These are phyloP conservation scores for Marasmius fiardii DNA, from an alignment of 1,284 basidiomycete species.

Conservation along the genomic window DNA sequence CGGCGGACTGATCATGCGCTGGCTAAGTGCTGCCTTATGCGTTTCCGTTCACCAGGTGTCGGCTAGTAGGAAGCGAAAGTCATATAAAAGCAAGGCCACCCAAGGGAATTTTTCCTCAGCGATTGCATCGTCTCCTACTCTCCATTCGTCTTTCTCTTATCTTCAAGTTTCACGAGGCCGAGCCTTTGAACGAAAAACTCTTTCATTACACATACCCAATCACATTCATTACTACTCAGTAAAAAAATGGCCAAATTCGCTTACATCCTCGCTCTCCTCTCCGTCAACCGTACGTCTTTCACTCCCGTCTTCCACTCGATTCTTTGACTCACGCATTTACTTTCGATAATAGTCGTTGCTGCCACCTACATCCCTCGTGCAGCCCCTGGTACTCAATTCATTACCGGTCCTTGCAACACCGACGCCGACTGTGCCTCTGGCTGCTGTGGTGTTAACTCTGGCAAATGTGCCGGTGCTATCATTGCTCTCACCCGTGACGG, in stretches of 20 bases:
- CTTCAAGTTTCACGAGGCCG: neutral
- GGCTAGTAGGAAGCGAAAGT: too few relatives aligned
- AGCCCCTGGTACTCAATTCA: neutral
- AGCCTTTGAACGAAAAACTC: neutral
- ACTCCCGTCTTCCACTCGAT: too few relatives aligned
- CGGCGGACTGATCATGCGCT: too few relatives aligned
- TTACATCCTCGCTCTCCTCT: neutral
- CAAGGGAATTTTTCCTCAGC: neutral
- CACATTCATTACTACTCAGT: neutral
- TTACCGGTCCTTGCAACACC: too few relatives aligned
- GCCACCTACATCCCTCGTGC: neutral
- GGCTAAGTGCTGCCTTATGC: too few relatives aligned
- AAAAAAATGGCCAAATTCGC: neutral
- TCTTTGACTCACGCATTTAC: neutral
- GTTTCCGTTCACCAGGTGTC: too few relatives aligned
- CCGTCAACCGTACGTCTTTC: neutral
- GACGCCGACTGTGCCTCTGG: neutral
- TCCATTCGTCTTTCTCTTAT: neutral
- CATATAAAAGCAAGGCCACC: too few relatives aligned
- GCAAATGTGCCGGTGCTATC: neutral
- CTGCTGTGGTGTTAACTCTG: neutral
- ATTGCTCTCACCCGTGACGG: neutral
- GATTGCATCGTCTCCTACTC: neutral
- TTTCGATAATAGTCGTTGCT: conserved; percentile 1
- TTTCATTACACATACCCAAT: neutral